Percentiles rank a stretch among this genome's conserved stretches.
Evolutionary conservation across 768 basidiomycete genomes (phyloP).

Genomic region (Pisolithus orientalis): DNA sequence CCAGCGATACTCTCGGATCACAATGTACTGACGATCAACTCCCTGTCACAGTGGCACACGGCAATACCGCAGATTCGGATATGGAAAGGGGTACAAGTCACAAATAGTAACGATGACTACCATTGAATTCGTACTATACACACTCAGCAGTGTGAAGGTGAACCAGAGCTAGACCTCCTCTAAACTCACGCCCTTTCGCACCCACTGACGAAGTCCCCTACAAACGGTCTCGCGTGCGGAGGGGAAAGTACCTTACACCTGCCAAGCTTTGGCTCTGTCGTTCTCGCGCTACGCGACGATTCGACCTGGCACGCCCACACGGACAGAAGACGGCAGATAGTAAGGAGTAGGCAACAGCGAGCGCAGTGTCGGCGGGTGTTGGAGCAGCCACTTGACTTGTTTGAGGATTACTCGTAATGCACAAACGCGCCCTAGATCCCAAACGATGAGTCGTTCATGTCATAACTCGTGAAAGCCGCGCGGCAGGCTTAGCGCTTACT

Average conservation of each 20-base stretch:
- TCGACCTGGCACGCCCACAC: constrained; percentile 44
- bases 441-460: no score
- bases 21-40: constrained; percentile 75
- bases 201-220: constrained; percentile 71
- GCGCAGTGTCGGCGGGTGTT: constrained; percentile 12
- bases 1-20: constrained; percentile 84
- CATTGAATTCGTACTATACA: constrained; percentile 96
- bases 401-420: no score
- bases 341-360: constrained; percentile 37
- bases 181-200: constrained; percentile 79
- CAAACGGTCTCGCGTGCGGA: constrained; percentile 50
- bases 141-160: constrained; percentile 82
- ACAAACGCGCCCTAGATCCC: no score
- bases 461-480: no score
- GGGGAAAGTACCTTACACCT: constrained; percentile 59
- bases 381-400: constrained; percentile 4
- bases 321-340: constrained; percentile 34
- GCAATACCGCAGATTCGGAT: constrained; percentile 69
- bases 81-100: constrained; percentile 81
- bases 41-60: constrained; percentile 53
- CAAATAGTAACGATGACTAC: constrained; percentile 50
- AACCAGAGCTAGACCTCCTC: constrained; percentile 89
- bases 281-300: constrained; percentile 60
- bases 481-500: no score
- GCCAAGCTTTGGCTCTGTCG: constrained; percentile 41